A percentile compares a stretch with the other conserved stretches of the same genome.
These are phyloP conservation scores for Fusarium nelsonii DNA, from an alignment of 2,329 filamentous ascomycete genomes.

Conservation along the genomic window DNA sequence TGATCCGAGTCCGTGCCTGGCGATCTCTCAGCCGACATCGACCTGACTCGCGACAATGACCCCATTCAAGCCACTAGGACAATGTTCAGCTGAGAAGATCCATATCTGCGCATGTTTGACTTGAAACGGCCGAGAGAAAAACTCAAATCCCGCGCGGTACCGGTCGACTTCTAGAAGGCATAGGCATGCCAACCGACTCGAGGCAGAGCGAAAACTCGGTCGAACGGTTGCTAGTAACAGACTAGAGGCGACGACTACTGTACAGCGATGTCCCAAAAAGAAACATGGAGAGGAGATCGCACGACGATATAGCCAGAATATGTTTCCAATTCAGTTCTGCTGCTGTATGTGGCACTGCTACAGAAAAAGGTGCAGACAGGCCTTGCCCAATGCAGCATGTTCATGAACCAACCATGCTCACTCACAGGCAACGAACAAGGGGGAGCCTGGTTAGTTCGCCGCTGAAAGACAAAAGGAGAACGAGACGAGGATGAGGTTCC, in stretches of 20 bases:
- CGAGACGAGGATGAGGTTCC: neutral
- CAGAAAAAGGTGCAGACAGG: slow-evolving; percentile 33
- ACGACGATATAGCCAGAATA: slow-evolving; percentile 27
- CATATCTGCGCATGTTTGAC: slow-evolving; percentile 6
- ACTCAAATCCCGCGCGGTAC: neutral
- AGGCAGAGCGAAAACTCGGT: slow-evolving; percentile 4
- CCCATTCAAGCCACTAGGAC: slow-evolving; percentile 20
- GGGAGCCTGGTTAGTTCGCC: slow-evolving; percentile 16
- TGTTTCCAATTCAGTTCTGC: slow-evolving; percentile 13
- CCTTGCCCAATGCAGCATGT: slow-evolving; percentile 46
- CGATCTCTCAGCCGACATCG: slow-evolving; percentile 39
- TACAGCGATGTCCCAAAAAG: slow-evolving; percentile 9
- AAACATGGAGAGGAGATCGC: slow-evolving; percentile 42
- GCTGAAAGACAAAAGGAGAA: slow-evolving; percentile 18
- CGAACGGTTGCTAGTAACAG: slow-evolving; percentile 4
- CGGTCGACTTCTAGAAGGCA: slow-evolving; percentile 20
- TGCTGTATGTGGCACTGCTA: slow-evolving; percentile 11
- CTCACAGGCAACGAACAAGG: slow-evolving; percentile 29
- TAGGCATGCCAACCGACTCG: slow-evolving; percentile 2
- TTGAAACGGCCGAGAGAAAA: slow-evolving; percentile 20
- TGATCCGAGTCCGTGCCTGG: slow-evolving; percentile 45
- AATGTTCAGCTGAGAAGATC: slow-evolving; percentile 1
- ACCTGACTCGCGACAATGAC: slow-evolving; percentile 40
- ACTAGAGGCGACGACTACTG: slow-evolving; percentile 9
- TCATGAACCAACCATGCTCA: slow-evolving; percentile 45